Base-by-base conservation (phyloP, 805 yeast species). In the Ogataea polymorpha region DNA sequence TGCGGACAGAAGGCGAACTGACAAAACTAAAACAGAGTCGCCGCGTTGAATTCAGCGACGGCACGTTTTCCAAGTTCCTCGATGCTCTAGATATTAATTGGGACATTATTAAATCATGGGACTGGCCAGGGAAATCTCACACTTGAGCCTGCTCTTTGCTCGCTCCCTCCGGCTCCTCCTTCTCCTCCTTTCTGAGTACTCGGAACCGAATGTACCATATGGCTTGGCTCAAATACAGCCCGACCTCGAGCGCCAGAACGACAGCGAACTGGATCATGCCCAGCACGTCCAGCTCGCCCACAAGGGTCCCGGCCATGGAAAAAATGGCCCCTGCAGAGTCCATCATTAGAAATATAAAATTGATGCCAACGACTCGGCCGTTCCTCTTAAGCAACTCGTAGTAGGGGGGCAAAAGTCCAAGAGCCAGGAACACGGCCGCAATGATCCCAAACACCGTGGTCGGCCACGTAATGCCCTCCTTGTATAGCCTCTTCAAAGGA, bases 241-340 rank as follows among this genome's bases (percentile, higher is more conserved):
- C 97, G 1, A 79, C 33, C 57, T 91, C 98, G 65, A 89, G 57
- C 0, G 63, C 82, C 7, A 88, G 74, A 17, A 90, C 88, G 23
- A 88, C 68, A 7, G 80, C 76, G 58, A 89, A 91, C 29, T 89
- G 68, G 0, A 85, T 71, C 57, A 86, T 74, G 30, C 96, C 95
- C 76, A 91, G 72, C 12, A 79, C 58, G 61, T 91, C 96, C 59
- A 85, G 59, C 20, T 68, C 69, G 3, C 82, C 95, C 16, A 80
- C 72, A 5, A 66, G 54, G 23, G 73, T 71, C 51, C 80, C 70
- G 29, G 75, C 71, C 64, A 86, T 73, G 10, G 95, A 85, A 50
- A 87, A 79, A 30, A 69, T 64, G 0, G 97, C 96, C 7, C 98
- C 98, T 18, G 76, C 48, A 4, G 86, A 76, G 59, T 91, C 97